Evolutionary conservation across 2,329 filamentous ascomycete species (phyloP), one percentile per base, ranked within the genome.

Genomic region (Fusarium sterilihyphosum): DNA sequence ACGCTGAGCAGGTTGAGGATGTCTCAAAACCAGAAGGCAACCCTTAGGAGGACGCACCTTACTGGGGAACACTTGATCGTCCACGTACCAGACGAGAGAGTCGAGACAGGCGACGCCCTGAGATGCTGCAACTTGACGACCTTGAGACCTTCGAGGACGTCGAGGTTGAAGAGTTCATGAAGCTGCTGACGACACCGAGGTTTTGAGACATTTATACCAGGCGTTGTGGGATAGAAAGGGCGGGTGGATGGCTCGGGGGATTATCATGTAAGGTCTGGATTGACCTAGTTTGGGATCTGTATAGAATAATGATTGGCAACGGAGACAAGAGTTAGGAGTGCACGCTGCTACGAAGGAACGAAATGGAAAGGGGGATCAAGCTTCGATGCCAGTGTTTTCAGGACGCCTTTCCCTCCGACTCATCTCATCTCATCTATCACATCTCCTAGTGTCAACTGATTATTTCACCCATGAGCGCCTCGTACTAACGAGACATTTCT

Each of bases 101-200:
- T 58, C 66, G 56, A 65, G 64, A 58, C 44, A 60, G 56, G 46
- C 61, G 52, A 29, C 40, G 29, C 31, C 58, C 46, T 38, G 68
- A 70, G 46, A 54, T 44, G 26, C 44, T 59, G 58, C 62, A 37
- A 40, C 64, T 75, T 56, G 73, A 76, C n/a, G 79, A 77, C 49
- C 71, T 76, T 40, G 80, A 80, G 68, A 74, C 69, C 35, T 78
- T 82, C 62, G 78, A 80, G 66, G 67, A 79, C 35, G 67, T 80
- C 65, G 77, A 80, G 61, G 60, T 78, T 59, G 77, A 78, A 49
- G 78, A 80, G 29, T 57, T 81, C 65, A 67, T 73, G 65, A 74
- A 66, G 61, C 63, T 78, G 58, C 57, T 80, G 69, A 75, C 73
- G 59, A 70, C 63, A 68, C 64, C 60, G 46, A 72, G 65, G 60